Evolutionary conservation across 768 basidiomycete species (phyloP).

Genomic region (Russula emetica): DNA sequence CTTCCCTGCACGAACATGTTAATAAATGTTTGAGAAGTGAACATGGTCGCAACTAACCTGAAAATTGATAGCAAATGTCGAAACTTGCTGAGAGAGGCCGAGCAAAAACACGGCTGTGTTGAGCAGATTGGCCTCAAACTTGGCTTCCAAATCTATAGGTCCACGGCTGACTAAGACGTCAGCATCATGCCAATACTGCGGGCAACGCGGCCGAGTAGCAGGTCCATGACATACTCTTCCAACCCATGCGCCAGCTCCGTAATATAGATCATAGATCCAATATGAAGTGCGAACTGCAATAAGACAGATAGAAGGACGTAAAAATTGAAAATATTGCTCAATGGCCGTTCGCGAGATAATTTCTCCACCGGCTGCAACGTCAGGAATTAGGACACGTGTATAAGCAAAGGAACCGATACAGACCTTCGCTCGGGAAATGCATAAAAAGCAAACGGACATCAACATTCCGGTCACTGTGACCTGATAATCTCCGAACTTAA

Average conservation of each 20-base stretch:
- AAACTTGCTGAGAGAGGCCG: slow-evolving; percentile 94
- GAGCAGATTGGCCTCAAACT: slow-evolving; percentile 90
- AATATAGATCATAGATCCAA: slow-evolving; percentile 86
- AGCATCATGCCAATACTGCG: slow-evolving; percentile 1
- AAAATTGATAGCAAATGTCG: slow-evolving; percentile 98
- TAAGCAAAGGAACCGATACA: slow-evolving; percentile 28
- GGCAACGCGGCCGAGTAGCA: not conserved
- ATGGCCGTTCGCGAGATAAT: slow-evolving; percentile 85
- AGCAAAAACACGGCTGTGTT: slow-evolving; percentile 97
- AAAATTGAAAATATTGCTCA: slow-evolving; percentile 94
- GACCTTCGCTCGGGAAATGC: slow-evolving; percentile 96
- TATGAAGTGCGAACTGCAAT: slow-evolving; percentile 91
- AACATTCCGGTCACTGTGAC: slow-evolving; percentile 94
- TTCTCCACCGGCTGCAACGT: slow-evolving; percentile 84
- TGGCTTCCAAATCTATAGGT: slow-evolving; percentile 87
- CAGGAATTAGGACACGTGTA: slow-evolving; percentile 4
- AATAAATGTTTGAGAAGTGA: not conserved
- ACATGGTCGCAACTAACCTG: slow-evolving; percentile 45
- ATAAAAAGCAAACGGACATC: slow-evolving; percentile 98
- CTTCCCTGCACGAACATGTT: slow-evolving; percentile 55
- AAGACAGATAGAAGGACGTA: slow-evolving; percentile 92
- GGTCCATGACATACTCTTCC: slow-evolving; percentile 60
- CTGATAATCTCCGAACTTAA: slow-evolving; percentile 99
- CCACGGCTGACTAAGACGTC: slow-evolving; percentile 50
- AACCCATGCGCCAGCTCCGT: slow-evolving; percentile 74